Conservation (phyloP, 2,329 filamentous ascomycete genomes). For the Colletotrichum endophyticum region DNA sequence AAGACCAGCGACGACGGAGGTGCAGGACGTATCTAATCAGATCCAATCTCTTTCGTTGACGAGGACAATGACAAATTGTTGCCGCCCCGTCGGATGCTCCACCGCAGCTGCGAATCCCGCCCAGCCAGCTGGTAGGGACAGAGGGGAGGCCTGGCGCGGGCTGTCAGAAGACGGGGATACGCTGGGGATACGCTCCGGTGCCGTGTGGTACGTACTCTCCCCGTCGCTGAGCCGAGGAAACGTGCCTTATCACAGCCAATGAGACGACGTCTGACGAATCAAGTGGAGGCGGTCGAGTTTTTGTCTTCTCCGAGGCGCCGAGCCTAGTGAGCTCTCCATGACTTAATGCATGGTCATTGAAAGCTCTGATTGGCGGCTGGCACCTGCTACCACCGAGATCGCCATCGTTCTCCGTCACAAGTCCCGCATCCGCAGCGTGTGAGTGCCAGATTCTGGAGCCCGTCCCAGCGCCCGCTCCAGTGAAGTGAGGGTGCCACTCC, state of each 20-base stretch:
- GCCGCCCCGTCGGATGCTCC: not conserved
- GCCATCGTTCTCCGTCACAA: conserved; percentile 23
- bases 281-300: not conserved
- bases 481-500: not conserved
- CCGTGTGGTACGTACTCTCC: not conserved
- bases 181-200: not conserved
- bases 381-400: conserved; percentile 21
- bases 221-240: not conserved
- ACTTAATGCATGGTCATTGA: conserved; percentile 21
- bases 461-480: not conserved
- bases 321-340: conserved; percentile 11
- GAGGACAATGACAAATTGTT: conserved; percentile 5
- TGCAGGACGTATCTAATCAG: conserved; percentile 13
- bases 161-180: not conserved
- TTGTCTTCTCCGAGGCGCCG: conserved; percentile 24
- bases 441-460: not conserved
- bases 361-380: conserved; percentile 12
- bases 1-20: not conserved
- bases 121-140: not conserved
- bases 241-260: not conserved
- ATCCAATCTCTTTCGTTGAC: conserved; percentile 3
- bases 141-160: not conserved
- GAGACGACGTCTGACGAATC: not conserved
- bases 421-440: conserved; percentile 13
- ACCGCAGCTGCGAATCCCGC: not conserved